phyloP scores from a whole-genome alignment of 1,284 basidiomycete genomes.

The Paramarasmius palmivorus region DNA sequence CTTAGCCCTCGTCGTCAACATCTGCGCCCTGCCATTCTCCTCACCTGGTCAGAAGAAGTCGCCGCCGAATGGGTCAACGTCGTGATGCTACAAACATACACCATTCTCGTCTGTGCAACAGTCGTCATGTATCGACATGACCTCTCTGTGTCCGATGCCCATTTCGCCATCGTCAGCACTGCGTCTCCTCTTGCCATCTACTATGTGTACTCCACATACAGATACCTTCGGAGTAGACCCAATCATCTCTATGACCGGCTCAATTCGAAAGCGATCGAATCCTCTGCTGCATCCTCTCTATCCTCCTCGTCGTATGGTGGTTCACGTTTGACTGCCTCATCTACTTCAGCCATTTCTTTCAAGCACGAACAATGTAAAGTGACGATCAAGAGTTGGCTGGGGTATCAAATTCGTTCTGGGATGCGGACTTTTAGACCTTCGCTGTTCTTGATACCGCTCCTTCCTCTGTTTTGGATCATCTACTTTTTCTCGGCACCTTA shows the following conservation, averaged over 20 bases:
- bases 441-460: background rate
- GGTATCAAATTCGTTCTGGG: conserved; percentile 1
- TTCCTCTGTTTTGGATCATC: conserved; percentile 10
- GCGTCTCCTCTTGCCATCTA: conserved; percentile 14
- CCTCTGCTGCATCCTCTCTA: conserved; percentile 5
- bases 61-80: conserved; percentile 10
- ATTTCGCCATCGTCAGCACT: conserved; percentile 15
- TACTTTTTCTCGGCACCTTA: conserved; percentile 14
- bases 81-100: conserved; percentile 17
- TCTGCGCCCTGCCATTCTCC: conserved; percentile 2
- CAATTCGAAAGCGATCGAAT: background rate
- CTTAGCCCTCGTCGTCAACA: background rate
- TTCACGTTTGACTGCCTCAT: conserved; percentile 8
- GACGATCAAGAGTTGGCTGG: conserved; percentile 10
- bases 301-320: conserved; percentile 9
- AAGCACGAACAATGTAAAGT: background rate
- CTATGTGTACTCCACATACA: conserved; percentile 9
- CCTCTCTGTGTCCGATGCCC: conserved; percentile 15
- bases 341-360: conserved; percentile 9
- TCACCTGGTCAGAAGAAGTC: conserved; percentile 11
- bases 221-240: conserved; percentile 5
- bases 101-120: conserved; percentile 11
- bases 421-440: conserved; percentile 4
- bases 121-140: conserved; percentile 9
- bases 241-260: conserved; percentile 12